Evolutionary conservation across 2,329 filamentous ascomycete species (phyloP), one percentile per base, ranked within the genome.

Genomic region (Pseudocercospora fijiensis): DNA sequence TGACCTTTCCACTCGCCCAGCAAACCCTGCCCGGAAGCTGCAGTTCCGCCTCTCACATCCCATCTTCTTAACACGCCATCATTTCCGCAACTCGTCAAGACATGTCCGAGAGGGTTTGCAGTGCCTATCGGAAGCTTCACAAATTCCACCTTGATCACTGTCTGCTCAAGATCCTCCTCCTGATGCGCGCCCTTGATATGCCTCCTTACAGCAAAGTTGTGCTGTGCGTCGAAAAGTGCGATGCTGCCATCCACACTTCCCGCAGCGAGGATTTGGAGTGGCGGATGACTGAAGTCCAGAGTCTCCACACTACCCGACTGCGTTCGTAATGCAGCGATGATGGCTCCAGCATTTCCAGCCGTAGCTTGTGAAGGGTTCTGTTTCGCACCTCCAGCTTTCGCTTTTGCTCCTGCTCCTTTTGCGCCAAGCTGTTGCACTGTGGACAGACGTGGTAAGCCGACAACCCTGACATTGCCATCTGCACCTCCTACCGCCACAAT

Each of bases 121-220:
- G 68, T 71, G 4, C 73, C 69, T 76, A 75, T 66, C 13, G 68
- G 65, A 13, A 70, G 80, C 74, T 82, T 82, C 63, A 96, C 85
- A 73, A 96, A 99, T 65, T 97, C 92, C 4, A 98, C 87, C 78
- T 96, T 94, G 66, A 98, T 94, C 20, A 99, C 91, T 1, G 91
- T 89, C 13, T 66, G 64, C 4, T 61, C 58, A 3, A 66, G 61
- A 22, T 64, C 64, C 72, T 90, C 89, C n/a, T 91, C 90, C 68
- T 93, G 90, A 76, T 96, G 94, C 1, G 91, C 93, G 57, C 90
- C 89, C 57, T 85, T 84, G 68, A 98, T 91, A 74, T 92, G 88
- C 60, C 91, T 82, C 58, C 95, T 85, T n/a, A 96, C 86, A 2
- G 92, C 90, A 74, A 96, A 98, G 58, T 90, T 88, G 70, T 95